phyloP scores from a whole-genome alignment of 1,284 basidiomycete species.

The Lentinula novae-zelandiae region DNA sequence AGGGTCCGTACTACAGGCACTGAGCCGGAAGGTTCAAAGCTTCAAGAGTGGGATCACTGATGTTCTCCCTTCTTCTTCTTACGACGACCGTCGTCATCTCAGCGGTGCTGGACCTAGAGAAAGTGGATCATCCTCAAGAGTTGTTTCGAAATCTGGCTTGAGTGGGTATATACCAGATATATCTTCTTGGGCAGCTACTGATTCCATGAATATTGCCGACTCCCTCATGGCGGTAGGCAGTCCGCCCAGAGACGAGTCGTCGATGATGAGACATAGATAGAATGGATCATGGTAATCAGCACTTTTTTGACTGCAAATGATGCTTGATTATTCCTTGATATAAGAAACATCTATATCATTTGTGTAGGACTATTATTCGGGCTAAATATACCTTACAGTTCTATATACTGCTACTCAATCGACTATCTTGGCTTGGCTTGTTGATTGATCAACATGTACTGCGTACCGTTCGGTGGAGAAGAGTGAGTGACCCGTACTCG shows the following conservation, averaged over 20 bases:
- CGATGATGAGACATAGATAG: constrained; percentile 2
- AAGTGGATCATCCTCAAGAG: background rate
- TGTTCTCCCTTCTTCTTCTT: background rate
- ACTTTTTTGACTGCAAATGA: background rate
- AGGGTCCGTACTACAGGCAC: constrained; percentile 46
- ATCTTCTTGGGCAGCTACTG: constrained; percentile 6
- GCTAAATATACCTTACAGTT: background rate
- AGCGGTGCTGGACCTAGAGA: background rate
- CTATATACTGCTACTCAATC: background rate
- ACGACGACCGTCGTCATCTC: background rate
- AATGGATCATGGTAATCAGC: background rate
- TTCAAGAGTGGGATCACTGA: constrained; percentile 24
- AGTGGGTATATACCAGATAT: constrained; percentile 6
- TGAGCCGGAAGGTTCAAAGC: constrained; percentile 50
- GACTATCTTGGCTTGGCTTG: background rate
- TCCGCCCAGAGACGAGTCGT: constrained; percentile 9
- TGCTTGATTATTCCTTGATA: background rate
- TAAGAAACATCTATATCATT: background rate
- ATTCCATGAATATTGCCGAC: background rate
- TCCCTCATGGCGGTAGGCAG: constrained; percentile 6
- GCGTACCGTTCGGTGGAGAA: background rate
- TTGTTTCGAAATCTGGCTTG: background rate
- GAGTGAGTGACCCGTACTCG: background rate
- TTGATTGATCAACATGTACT: too few relatives aligned
- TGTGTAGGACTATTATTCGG: background rate